These are phyloP conservation scores for Peronospora farinosa DNA, from an alignment of 352 stramenopile genomes.

Conservation along the genomic window DNA sequence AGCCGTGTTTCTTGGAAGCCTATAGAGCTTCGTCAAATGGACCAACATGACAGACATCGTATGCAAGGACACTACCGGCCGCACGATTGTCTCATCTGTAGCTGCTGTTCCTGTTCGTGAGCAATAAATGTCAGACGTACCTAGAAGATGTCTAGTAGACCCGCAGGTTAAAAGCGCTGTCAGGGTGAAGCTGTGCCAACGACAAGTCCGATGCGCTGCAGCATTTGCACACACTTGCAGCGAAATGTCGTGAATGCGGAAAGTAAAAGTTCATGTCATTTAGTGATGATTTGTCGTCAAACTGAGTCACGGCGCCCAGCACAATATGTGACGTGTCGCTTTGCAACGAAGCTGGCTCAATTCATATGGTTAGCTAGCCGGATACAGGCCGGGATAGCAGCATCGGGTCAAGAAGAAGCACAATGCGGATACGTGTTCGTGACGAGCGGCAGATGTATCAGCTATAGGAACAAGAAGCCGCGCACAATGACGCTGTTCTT, in stretches of 20 bases:
- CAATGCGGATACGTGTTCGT: too few species aligned
- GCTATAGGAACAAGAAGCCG: too few species aligned
- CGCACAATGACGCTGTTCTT: too few species aligned
- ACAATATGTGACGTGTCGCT: conserved; percentile 28
- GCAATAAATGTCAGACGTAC: conserved; percentile 23
- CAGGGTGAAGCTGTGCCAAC: conserved; percentile 25
- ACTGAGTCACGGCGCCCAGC: conserved; percentile 17
- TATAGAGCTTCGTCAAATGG: conserved; percentile 47
- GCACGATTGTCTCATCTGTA: not conserved
- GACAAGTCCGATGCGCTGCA: conserved; percentile 19
- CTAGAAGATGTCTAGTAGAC: conserved; percentile 30
- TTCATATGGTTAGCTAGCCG: too few species aligned
- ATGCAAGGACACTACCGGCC: conserved; percentile 21
- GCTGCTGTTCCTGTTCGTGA: conserved; percentile 30
- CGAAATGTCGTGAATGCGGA: conserved; percentile 27
- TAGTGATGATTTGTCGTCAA: conserved; percentile 22
- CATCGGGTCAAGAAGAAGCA: too few species aligned
- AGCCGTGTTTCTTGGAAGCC: conserved; percentile 37
- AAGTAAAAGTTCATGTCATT: conserved; percentile 15
- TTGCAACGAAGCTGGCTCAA: conserved; percentile 32
- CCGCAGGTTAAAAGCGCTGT: conserved; percentile 27
- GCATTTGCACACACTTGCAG: conserved; percentile 22
- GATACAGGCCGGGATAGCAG: too few species aligned
- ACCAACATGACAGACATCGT: conserved; percentile 25
- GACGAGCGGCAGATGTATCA: too few species aligned